Evolutionary conservation across 768 basidiomycete genomes (phyloP).

Genomic region (Dacryopinax primogenitus): DNA sequence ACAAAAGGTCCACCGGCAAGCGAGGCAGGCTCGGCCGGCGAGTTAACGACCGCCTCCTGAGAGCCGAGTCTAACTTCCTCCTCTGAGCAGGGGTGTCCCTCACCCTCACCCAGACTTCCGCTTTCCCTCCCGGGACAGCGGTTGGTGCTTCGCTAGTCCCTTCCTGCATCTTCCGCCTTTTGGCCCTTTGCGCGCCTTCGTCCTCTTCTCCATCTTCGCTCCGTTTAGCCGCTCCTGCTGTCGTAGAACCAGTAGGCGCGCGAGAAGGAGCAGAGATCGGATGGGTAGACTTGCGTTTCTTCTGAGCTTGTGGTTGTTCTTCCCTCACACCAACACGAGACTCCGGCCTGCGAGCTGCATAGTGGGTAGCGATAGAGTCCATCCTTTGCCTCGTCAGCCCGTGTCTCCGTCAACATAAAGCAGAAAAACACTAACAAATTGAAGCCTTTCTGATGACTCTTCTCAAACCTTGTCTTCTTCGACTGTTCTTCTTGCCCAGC

Average conservation of each 20-base stretch:
- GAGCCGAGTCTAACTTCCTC: neutral
- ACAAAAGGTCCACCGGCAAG: neutral
- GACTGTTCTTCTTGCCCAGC: constrained; percentile 16
- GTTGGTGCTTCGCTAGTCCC: no score
- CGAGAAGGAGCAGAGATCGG: neutral
- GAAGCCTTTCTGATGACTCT: constrained; percentile 47
- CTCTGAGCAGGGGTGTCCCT: neutral
- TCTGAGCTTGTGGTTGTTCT: no score
- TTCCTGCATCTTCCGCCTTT: neutral
- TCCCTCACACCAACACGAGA: no score
- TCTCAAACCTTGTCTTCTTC: constrained; percentile 36
- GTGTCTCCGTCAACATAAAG: neutral
- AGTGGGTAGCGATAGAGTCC: constrained; percentile 55
- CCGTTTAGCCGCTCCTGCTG: neutral
- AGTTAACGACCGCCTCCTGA: neutral
- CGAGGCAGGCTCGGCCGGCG: neutral
- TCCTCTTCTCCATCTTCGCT: neutral
- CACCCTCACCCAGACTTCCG: neutral
- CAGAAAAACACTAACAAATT: constrained; percentile 39
- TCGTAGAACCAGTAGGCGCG: neutral
- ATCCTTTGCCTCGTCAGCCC: constrained; percentile 30
- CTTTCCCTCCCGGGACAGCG: neutral
- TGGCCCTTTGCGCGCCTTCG: neutral
- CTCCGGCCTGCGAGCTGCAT: constrained; percentile 32
- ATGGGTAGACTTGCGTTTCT: constrained; percentile 10